Percentiles rank a stretch among this genome's conserved stretches.
Evolutionary conservation across 495 filamentous ascomycete genomes (phyloP).

Genomic region (Rhypophila decipiens): DNA sequence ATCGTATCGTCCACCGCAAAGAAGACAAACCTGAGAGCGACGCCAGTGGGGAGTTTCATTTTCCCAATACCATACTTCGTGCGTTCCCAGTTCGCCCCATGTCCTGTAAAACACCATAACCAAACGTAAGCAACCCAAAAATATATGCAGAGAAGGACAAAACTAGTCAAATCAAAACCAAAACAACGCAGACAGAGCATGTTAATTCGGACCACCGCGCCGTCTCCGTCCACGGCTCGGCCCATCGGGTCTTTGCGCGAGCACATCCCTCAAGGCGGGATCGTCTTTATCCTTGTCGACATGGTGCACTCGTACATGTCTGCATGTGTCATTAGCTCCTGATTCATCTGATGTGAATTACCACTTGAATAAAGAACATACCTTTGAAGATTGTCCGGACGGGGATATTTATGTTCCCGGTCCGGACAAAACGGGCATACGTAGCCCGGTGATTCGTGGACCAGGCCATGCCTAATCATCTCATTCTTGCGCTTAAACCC

Average conservation of each 20-base stretch:
- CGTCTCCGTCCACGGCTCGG: conserved; percentile 70
- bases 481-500: conserved; percentile 99
- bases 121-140: too few relatives aligned
- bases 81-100: too few relatives aligned
- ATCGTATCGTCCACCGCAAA: too few relatives aligned
- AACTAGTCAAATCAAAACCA: not conserved
- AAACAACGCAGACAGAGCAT: not conserved
- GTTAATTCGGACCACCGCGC: not conserved
- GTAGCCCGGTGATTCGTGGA: conserved; percentile 93
- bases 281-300: conserved; percentile 83
- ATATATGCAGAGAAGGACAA: conserved; percentile 7
- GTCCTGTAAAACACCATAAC: too few relatives aligned
- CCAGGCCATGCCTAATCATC: conserved; percentile 95
- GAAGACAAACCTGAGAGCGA: too few relatives aligned
- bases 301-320: conserved; percentile 87
- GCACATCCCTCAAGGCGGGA: conserved; percentile 66
- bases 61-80: too few relatives aligned
- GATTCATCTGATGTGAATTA: not conserved
- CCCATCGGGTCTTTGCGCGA: conserved; percentile 77
- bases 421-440: conserved; percentile 96
- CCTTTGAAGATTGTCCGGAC: conserved; percentile 97
- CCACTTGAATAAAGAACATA: conserved; percentile 30
- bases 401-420: conserved; percentile 90
- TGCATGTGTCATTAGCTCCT: not conserved
- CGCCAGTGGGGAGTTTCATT: too few relatives aligned